These are phyloP conservation scores for Backusella australiensis DNA, from an alignment of 192 early-diverging fungal genomes.

Conservation along the genomic window DNA sequence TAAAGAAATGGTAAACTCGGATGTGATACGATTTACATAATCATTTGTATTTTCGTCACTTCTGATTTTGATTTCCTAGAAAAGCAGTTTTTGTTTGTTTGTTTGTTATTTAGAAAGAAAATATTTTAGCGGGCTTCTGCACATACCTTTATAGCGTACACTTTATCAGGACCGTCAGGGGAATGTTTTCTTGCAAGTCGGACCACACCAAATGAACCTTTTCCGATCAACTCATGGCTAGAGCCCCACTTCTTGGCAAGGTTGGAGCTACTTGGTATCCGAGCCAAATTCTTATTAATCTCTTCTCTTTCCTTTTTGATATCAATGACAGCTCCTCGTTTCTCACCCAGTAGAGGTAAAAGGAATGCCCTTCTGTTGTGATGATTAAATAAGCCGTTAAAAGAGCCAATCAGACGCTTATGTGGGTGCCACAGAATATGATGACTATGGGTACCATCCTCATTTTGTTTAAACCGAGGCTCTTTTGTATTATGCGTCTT, in stretches of 20 bases:
- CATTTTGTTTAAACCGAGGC: conserved; percentile 25
- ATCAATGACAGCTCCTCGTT: conserved; percentile 5
- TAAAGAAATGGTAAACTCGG: conserved; percentile 83
- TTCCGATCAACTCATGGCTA: conserved; percentile 42
- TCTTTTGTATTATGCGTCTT: neutral
- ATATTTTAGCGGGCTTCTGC: neutral
- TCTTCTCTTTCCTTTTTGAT: conserved; percentile 10
- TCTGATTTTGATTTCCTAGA: conserved; percentile 83
- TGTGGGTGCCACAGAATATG: conserved; percentile 22
- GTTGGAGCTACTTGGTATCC: conserved; percentile 16
- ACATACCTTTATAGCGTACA: conserved; percentile 46
- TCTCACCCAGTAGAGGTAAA: conserved; percentile 24
- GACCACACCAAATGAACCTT: conserved; percentile 44
- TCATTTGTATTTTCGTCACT: conserved; percentile 44
- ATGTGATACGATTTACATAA: conserved; percentile 55
- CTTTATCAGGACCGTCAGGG: conserved; percentile 27
- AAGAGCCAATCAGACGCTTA: conserved; percentile 4
- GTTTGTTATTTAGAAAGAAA: neutral
- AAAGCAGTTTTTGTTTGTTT: neutral
- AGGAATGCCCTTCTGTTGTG: conserved; percentile 13
- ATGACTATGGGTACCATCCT: conserved; percentile 30
- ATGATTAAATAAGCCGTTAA: conserved; percentile 16
- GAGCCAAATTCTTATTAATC: conserved; percentile 9
- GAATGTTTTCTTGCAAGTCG: conserved; percentile 39
- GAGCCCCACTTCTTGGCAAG: conserved; percentile 41